Evolutionary conservation across 352 stramenopile species (phyloP).

Genomic region (Phytophthora palmivora): DNA sequence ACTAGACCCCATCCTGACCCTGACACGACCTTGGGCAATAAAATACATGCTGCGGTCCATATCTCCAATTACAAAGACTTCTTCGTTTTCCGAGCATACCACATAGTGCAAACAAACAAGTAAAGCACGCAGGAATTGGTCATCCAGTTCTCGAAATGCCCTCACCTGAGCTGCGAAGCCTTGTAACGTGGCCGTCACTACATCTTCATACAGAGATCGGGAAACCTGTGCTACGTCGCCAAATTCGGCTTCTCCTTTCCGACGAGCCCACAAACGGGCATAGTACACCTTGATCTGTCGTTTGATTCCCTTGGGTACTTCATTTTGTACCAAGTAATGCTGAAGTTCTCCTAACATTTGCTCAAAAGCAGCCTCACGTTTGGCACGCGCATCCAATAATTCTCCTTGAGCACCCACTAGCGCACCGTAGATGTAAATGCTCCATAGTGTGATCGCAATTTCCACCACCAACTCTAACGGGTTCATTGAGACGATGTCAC

Average conservation of each 20-base stretch:
- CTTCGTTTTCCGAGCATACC: conserved; percentile 67
- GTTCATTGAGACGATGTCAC: conserved; percentile 77
- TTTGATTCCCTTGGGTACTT: conserved; percentile 69
- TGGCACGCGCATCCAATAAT: conserved; percentile 52
- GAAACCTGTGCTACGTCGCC: conserved; percentile 56
- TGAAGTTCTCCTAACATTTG: conserved; percentile 71
- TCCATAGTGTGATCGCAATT: conserved; percentile 60
- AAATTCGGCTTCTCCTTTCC: conserved; percentile 63
- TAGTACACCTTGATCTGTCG: conserved; percentile 82
- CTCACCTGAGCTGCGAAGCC: conserved; percentile 45
- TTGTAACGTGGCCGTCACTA: conserved; percentile 52
- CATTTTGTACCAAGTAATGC: conserved; percentile 75
- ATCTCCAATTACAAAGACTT: conserved; percentile 73
- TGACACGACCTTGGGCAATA: conserved; percentile 63
- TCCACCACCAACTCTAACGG: conserved; percentile 63
- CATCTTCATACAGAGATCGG: conserved; percentile 60
- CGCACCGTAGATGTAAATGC: conserved; percentile 79
- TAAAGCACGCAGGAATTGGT: conserved; percentile 69
- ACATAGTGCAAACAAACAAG: conserved; percentile 67
- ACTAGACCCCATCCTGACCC: conserved; percentile 59
- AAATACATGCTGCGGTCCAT: conserved; percentile 87
- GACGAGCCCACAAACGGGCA: conserved; percentile 60
- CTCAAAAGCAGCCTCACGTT: conserved; percentile 63
- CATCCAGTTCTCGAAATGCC: conserved; percentile 59
- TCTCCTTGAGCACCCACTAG: conserved; percentile 68